Evolutionary conservation across 805 yeast genomes (phyloP).

Genomic region (Ogataea siamensis): DNA sequence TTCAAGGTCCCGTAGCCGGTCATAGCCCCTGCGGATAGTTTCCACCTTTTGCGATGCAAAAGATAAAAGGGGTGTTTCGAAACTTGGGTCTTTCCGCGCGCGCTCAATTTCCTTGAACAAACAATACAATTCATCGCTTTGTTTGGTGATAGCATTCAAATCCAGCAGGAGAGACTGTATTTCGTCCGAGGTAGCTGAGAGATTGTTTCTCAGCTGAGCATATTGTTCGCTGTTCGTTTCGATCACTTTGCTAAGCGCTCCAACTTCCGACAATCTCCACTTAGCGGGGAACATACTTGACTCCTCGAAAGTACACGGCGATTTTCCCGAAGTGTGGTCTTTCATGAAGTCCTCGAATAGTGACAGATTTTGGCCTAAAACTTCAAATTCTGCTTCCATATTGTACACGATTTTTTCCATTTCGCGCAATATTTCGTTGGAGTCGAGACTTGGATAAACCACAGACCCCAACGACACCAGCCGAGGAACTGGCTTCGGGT

Average conservation of each 20-base stretch:
- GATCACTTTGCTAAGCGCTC: conserved; percentile 15
- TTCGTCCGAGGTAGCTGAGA: background rate
- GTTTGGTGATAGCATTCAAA: background rate
- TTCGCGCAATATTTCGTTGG: conserved; percentile 22
- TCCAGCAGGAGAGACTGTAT: background rate
- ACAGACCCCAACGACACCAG: conserved; percentile 22
- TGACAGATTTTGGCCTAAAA: conserved; percentile 24
- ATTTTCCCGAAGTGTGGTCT: conserved; percentile 22
- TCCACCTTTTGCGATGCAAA: conserved; percentile 20
- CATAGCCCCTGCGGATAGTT: conserved; percentile 16
- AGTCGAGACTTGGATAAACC: conserved; percentile 22
- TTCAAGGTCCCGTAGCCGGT: conserved; percentile 13
- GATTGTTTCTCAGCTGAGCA: background rate
- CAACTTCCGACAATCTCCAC: conserved; percentile 34
- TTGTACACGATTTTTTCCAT: conserved; percentile 32
- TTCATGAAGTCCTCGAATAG: conserved; percentile 22
- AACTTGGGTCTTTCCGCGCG: background rate
- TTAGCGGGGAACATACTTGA: conserved; percentile 25
- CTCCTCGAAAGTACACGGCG: conserved; percentile 23
- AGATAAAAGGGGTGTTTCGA: conserved; percentile 22
- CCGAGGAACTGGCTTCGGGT: conserved; percentile 26
- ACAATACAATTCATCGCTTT: conserved; percentile 1
- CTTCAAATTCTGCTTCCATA: conserved; percentile 30
- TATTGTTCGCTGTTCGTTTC: background rate
- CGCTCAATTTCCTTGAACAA: conserved; percentile 3